Percentiles rank a stretch among this genome's conserved stretches.
Evolutionary conservation across 805 yeast species (phyloP).

Genomic region (Nakazawaea ambrosiae): DNA sequence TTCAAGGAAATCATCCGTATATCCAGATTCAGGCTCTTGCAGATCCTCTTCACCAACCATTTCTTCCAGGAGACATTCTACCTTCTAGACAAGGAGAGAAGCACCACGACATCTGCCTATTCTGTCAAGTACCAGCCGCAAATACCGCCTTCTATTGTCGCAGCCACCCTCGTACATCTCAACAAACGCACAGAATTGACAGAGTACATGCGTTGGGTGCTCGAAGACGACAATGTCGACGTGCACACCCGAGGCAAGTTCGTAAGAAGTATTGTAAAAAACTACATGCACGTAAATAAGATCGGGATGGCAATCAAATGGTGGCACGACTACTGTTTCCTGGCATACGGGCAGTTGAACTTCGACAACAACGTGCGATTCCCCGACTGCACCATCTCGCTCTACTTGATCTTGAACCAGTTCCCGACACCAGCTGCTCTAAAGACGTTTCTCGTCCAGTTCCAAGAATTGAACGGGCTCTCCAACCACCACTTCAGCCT

Average conservation of each 20-base stretch:
- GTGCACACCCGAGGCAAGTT: neutral
- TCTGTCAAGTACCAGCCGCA: neutral
- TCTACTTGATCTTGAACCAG: constrained; percentile 3
- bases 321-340: constrained; percentile 5
- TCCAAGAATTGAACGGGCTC: constrained; percentile 1
- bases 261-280: constrained; percentile 2
- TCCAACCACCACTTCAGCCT: constrained; percentile 10
- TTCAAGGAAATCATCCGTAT: constrained; percentile 3
- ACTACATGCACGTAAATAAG: constrained; percentile 1
- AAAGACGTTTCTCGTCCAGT: constrained; percentile 2
- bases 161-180: constrained; percentile 1
- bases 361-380: constrained; percentile 3
- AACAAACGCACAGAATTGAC: neutral
- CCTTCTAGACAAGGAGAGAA: neutral
- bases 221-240: neutral
- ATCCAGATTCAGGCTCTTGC: constrained; percentile 2
- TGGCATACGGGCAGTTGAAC: constrained; percentile 6
- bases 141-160: constrained; percentile 5
- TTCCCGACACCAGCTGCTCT: neutral
- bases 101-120: neutral
- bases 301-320: constrained; percentile 3
- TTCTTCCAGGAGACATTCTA: neutral
- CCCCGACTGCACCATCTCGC: neutral
- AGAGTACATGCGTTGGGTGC: constrained; percentile 1
- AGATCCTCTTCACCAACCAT: constrained; percentile 2